These are phyloP conservation scores for Pleurozium schreberi DNA, from an alignment of 225 moss, liverwort and hornwort species.

Conservation along the genomic window DNA sequence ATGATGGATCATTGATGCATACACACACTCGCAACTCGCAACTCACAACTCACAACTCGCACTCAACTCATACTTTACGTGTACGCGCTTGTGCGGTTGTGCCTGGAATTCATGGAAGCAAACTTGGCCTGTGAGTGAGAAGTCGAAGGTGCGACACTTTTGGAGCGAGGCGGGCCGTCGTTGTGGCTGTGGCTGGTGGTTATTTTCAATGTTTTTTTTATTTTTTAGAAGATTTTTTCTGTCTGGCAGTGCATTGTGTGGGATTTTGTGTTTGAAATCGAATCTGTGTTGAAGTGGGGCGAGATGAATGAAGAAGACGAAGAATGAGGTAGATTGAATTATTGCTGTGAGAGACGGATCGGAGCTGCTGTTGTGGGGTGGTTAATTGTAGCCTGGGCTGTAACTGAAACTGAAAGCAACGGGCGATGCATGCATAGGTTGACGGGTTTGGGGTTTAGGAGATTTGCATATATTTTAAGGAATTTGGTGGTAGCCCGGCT, in stretches of 20 bases:
- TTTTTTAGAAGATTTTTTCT: no score
- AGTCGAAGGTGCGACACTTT: not conserved
- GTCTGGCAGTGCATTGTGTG: not conserved
- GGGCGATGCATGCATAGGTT: not conserved
- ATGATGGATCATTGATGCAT: not conserved
- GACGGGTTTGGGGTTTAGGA: not conserved
- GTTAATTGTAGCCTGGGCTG: not conserved
- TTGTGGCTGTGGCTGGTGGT: no score
- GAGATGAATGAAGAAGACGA: not conserved
- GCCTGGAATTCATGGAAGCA: not conserved
- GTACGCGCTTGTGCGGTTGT: not conserved
- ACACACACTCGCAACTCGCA: no score
- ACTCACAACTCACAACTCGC: no score
- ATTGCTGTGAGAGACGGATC: not conserved
- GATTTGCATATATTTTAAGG: not conserved
- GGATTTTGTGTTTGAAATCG: not conserved
- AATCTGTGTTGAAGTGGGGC: not conserved
- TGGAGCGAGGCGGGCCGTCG: not conserved
- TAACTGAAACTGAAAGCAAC: not conserved
- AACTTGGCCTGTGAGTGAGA: not conserved
- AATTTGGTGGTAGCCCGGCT: not conserved
- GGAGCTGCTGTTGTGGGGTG: not conserved
- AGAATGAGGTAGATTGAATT: not conserved
- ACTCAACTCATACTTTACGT: not conserved
- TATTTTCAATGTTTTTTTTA: not conserved